These are phyloP conservation scores for Dryadomyces quercus-mongolicae DNA, from an alignment of 2,329 filamentous ascomycete species.

Conservation along the genomic window DNA sequence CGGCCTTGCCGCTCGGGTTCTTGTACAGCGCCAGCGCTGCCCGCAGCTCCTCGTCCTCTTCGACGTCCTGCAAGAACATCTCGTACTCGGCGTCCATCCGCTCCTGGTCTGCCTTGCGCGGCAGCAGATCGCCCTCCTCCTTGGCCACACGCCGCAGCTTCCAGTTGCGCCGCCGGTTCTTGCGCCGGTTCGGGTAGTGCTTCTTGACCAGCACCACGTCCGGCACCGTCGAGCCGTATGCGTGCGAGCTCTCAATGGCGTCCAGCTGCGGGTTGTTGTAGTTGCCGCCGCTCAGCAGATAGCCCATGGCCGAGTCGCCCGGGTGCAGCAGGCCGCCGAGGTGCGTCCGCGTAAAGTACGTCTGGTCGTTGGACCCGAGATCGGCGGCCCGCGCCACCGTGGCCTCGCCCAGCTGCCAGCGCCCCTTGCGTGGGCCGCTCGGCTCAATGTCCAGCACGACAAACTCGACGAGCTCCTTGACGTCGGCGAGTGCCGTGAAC, in stretches of 20 bases:
- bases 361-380: conserved; percentile 72
- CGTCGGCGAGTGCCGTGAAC: conserved; percentile 73
- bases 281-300: conserved; percentile 76
- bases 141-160: conserved; percentile 85
- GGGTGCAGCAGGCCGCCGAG: conserved; percentile 74
- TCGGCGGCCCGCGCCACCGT: conserved; percentile 82
- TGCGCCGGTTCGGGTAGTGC: conserved; percentile 70
- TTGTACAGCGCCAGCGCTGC: conserved; percentile 82
- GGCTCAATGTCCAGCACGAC: conserved; percentile 90
- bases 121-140: conserved; percentile 78
- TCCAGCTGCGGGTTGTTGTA: conserved; percentile 87
- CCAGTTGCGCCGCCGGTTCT: conserved; percentile 78
- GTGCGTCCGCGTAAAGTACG: conserved; percentile 85
- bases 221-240: conserved; percentile 68
- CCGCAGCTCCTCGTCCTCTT: conserved; percentile 84
- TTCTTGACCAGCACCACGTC: conserved; percentile 97
- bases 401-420: conserved; percentile 73
- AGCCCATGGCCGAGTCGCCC: conserved; percentile 91
- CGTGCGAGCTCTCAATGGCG: conserved; percentile 64
- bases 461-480: conserved; percentile 79
- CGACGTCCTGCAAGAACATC: conserved; percentile 91
- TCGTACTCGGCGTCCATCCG: conserved; percentile 90
- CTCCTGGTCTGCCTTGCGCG: conserved; percentile 78
- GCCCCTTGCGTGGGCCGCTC: conserved; percentile 61
- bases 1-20: conserved; percentile 38